A percentile compares a stretch with the other conserved stretches of the same genome.
Evolutionary conservation across 306 rosid species (phyloP).

Genomic region (Begonia peltatifolia): DNA sequence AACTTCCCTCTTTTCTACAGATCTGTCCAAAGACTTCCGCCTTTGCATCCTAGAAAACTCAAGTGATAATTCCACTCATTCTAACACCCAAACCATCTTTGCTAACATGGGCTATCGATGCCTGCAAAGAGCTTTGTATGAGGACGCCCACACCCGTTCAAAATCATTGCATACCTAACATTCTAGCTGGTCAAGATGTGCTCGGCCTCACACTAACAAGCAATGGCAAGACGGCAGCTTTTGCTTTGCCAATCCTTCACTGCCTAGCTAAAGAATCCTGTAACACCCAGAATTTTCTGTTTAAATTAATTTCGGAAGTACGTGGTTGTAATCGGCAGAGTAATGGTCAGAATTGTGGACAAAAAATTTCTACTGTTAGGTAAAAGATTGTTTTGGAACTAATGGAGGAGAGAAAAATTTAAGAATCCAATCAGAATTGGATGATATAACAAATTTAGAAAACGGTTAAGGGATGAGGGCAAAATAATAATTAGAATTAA

Average conservation of each 20-base stretch:
- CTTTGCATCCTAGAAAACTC: constrained; percentile 15
- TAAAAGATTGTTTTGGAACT: too few relatives aligned
- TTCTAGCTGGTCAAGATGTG: constrained; percentile 61
- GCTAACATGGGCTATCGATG: constrained; percentile 42
- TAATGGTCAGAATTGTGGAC: too few relatives aligned
- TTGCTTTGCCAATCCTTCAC: constrained; percentile 77
- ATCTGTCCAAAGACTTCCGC: constrained; percentile 14
- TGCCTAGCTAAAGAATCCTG: constrained; percentile 53
- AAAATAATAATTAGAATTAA: too few relatives aligned
- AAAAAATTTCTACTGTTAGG: too few relatives aligned
- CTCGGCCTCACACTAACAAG: constrained; percentile 80
- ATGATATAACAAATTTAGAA: too few relatives aligned
- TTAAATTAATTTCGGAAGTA: too few relatives aligned
- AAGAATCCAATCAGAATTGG: too few relatives aligned
- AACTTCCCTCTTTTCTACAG: constrained; percentile 44
- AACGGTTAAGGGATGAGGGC: too few relatives aligned
- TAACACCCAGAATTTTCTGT: too few relatives aligned
- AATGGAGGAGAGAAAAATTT: too few relatives aligned
- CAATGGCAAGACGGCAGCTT: constrained; percentile 86
- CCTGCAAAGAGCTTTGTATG: constrained; percentile 64
- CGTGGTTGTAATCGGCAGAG: too few relatives aligned
- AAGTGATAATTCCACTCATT: not conserved
- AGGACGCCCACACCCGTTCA: constrained; percentile 56
- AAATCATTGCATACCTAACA: constrained; percentile 47
- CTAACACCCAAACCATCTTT: constrained; percentile 18